Conservation (phyloP, 257 asterid species). For the Eucommia ulmoides region DNA sequence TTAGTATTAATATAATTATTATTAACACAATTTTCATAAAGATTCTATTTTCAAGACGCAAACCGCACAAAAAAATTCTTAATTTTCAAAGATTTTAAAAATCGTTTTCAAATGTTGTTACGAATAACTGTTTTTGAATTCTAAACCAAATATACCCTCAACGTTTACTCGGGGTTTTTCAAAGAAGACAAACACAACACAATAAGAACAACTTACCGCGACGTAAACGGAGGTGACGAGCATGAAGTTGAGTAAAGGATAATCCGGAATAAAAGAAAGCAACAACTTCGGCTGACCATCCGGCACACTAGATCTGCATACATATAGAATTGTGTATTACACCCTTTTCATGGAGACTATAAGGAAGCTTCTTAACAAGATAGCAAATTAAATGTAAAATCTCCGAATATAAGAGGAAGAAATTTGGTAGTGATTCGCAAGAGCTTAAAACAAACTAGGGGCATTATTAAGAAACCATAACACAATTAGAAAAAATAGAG, state of each 20-base stretch:
- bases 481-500: neutral
- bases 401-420: neutral
- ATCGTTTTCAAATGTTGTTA: no score
- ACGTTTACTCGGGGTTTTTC: constrained; percentile 61
- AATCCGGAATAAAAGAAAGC: constrained; percentile 62
- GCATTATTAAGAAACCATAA: neutral
- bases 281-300: constrained; percentile 76
- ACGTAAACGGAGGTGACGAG: constrained; percentile 66
- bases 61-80: no score
- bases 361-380: no score
- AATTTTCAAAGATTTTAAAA: no score
- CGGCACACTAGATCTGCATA: constrained; percentile 71
- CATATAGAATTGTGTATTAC: neutral
- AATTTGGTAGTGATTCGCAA: neutral
- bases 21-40: no score
- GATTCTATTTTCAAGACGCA: no score
- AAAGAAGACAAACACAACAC: constrained; percentile 19
- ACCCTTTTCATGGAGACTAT: neutral
- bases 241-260: constrained; percentile 73
- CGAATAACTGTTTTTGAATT: no score
- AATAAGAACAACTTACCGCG: constrained; percentile 33
- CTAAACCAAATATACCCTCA: no score
- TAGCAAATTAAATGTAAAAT: neutral
- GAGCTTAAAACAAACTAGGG: neutral
- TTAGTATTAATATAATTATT: no score